These are phyloP conservation scores for Ceratobasidium sp. DNA, from an alignment of 1,284 basidiomycete genomes.

Conservation along the genomic window DNA sequence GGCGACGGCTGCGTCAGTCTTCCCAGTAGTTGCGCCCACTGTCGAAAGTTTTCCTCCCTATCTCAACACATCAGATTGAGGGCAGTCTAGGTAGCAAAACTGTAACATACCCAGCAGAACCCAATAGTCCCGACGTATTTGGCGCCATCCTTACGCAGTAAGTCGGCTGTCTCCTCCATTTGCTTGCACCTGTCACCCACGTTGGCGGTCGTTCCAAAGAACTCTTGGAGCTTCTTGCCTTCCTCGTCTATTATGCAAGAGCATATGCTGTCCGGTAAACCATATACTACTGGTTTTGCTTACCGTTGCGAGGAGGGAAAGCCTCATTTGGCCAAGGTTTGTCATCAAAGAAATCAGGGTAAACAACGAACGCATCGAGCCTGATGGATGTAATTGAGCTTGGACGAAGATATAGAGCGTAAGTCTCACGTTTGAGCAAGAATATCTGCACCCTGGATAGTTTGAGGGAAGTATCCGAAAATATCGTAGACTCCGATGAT, in stretches of 20 bases:
- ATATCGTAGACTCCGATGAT: conserved; percentile 75
- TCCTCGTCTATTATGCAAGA: conserved; percentile 41
- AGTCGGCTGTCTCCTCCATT: conserved; percentile 64
- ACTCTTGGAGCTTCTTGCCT: conserved; percentile 64
- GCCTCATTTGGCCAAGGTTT: conserved; percentile 54
- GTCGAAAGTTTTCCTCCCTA: conserved; percentile 70
- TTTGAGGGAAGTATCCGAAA: conserved; percentile 70
- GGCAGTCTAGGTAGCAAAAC: conserved; percentile 15
- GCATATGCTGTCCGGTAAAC: not conserved
- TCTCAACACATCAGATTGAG: conserved; percentile 2
- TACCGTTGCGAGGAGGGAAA: conserved; percentile 69
- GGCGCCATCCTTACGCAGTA: conserved; percentile 65
- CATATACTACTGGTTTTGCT: conserved; percentile 59
- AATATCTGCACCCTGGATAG: conserved; percentile 74
- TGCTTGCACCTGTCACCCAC: conserved; percentile 64
- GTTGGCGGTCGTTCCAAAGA: conserved; percentile 68
- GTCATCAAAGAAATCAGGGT: conserved; percentile 43
- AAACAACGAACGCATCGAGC: conserved; percentile 36
- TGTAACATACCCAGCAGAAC: conserved; percentile 68
- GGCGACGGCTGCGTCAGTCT: conserved; percentile 65
- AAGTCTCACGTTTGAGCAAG: conserved; percentile 62
- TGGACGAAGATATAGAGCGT: conserved; percentile 33
- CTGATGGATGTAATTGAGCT: conserved; percentile 62
- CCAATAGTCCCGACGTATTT: conserved; percentile 61
- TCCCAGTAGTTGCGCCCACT: conserved; percentile 57